A percentile compares a stretch with the other conserved stretches of the same genome.
Conservation (phyloP, 306 rosid species). For the Vigna radiata region DNA sequence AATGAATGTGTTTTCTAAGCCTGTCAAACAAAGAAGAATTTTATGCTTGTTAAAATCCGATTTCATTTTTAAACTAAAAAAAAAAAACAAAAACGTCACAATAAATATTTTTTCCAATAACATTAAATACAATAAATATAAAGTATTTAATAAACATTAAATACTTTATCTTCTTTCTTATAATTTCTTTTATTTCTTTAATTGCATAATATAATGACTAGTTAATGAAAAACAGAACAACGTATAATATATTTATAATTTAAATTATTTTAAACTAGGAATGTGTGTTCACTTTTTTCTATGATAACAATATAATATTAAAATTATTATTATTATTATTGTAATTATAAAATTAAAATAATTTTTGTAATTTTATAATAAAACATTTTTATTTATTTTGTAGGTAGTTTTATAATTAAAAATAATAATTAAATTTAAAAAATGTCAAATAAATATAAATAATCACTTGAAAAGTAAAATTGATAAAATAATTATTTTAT, state of each 20-base stretch:
- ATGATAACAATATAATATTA: too few species aligned
- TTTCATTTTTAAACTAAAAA: not conserved
- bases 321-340: too few species aligned
- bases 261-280: not conserved
- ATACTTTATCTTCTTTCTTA: not conserved
- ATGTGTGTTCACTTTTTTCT: too few species aligned
- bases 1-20: not conserved
- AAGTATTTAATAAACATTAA: slow-evolving; percentile 1
- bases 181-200: not conserved
- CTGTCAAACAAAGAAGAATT: not conserved
- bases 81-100: not conserved
- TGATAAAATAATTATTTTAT: too few species aligned
- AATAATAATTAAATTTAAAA: too few species aligned
- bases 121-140: not conserved
- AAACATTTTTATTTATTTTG: too few species aligned
- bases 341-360: too few species aligned
- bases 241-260: not conserved
- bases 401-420: too few species aligned
- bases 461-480: too few species aligned
- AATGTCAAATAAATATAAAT: too few species aligned
- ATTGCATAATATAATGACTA: not conserved
- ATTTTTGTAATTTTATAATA: too few species aligned
- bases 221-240: not conserved
- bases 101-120: not conserved
- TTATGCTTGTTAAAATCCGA: not conserved